Evolutionary conservation across 2,329 filamentous ascomycete genomes (phyloP).

Genomic region (Cadophora sp.): DNA sequence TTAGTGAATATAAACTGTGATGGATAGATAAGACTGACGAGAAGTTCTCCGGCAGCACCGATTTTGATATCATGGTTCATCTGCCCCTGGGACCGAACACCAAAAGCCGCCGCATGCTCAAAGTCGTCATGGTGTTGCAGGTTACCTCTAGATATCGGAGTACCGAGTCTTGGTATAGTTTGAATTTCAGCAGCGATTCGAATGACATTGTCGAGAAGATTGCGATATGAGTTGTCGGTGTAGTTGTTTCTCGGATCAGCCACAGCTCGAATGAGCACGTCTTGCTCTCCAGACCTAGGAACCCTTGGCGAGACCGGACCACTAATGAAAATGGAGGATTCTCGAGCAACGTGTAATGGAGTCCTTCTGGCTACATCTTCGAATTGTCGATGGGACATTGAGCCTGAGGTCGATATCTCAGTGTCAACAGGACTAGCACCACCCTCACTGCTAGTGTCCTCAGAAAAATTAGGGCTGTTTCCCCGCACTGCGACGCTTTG

Average conservation of each 20-base stretch:
- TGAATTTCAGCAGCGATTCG: neutral
- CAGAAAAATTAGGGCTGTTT: neutral
- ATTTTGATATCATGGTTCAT: conserved; percentile 39
- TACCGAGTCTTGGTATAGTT: neutral
- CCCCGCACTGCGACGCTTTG: too few relatives aligned
- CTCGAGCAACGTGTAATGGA: neutral
- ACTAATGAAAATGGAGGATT: neutral
- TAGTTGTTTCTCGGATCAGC: neutral
- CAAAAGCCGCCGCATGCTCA: conserved; percentile 24
- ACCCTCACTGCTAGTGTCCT: neutral
- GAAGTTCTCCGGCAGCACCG: conserved; percentile 42
- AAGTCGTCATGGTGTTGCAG: neutral
- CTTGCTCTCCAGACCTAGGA: neutral
- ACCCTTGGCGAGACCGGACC: neutral
- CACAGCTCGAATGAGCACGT: too few relatives aligned
- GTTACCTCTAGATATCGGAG: neutral
- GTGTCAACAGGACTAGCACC: neutral
- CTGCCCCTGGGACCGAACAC: conserved; percentile 28
- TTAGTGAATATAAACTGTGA: neutral
- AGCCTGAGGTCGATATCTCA: neutral
- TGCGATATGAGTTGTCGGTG: too few relatives aligned
- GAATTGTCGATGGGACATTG: neutral
- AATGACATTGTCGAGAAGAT: neutral
- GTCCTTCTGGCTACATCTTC: too few relatives aligned
- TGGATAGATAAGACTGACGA: conserved; percentile 25